A percentile compares a stretch with the other conserved stretches of the same genome.
Conservation (phyloP, 495 filamentous ascomycete genomes). For the Aspergillus bridgeri region DNA sequence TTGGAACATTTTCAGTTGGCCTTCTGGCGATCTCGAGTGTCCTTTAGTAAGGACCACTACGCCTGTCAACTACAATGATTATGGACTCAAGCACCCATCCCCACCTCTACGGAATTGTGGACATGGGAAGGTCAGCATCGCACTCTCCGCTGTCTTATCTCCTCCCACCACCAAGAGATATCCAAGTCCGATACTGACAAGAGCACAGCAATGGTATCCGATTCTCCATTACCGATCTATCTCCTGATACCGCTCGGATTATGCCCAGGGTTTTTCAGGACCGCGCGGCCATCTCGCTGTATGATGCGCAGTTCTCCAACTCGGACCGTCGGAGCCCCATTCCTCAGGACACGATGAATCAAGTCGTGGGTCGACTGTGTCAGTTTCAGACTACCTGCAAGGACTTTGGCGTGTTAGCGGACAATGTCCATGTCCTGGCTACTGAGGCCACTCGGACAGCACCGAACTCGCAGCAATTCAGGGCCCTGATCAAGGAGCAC, state of each 20-base stretch:
- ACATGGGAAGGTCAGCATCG: constrained; percentile 66
- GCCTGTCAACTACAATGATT: constrained; percentile 1
- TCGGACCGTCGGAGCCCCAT: constrained; percentile 49
- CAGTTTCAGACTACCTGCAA: constrained; percentile 69
- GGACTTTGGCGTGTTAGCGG: constrained; percentile 59
- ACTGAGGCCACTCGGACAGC: constrained; percentile 85
- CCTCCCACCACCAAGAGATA: background rate
- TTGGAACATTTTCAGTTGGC: background rate
- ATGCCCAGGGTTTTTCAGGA: constrained; percentile 73
- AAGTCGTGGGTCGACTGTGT: constrained; percentile 57
- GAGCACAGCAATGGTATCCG: constrained; percentile 78
- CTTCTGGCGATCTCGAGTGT: too few relatives aligned
- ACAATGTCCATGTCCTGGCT: constrained; percentile 70
- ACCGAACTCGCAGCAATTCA: constrained; percentile 64
- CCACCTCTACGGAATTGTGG: constrained; percentile 49
- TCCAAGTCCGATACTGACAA: background rate
- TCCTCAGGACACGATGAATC: constrained; percentile 52
- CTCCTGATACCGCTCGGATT: constrained; percentile 62
- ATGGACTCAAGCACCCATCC: background rate
- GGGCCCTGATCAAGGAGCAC: constrained; percentile 52
- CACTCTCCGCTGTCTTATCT: background rate
- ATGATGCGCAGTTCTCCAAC: constrained; percentile 66
- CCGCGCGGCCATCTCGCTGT: constrained; percentile 76
- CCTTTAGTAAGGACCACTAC: background rate
- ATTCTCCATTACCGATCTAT: constrained; percentile 78